A percentile compares a stretch with the other conserved stretches of the same genome.
Evolutionary conservation across 495 filamentous ascomycete genomes (phyloP).

Genomic region (Penicillium bialowiezense): DNA sequence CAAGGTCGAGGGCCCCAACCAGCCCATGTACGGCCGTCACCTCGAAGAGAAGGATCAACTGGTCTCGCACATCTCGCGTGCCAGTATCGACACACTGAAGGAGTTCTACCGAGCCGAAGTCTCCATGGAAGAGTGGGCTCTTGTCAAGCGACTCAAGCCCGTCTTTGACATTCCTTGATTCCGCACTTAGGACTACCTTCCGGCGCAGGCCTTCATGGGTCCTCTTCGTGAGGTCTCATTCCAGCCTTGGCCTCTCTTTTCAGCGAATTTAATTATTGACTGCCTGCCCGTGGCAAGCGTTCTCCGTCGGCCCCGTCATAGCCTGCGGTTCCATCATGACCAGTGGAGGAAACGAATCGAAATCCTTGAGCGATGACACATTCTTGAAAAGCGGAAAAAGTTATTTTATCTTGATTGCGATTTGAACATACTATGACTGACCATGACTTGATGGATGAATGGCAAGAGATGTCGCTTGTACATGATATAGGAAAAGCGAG

Average conservation of each 20-base stretch:
- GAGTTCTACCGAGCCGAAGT: constrained; percentile 92
- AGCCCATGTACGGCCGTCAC: constrained; percentile 92
- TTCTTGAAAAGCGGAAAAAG: constrained; percentile 22
- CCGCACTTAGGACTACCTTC: not conserved
- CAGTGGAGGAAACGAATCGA: constrained; percentile 3
- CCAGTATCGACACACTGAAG: constrained; percentile 92
- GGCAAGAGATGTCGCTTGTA: constrained; percentile 28
- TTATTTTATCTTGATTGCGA: constrained; percentile 23
- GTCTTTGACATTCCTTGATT: constrained; percentile 82
- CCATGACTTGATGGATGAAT: constrained; percentile 28
- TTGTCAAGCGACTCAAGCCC: constrained; percentile 90
- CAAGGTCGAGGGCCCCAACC: constrained; percentile 95
- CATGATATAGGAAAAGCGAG: constrained; percentile 27
- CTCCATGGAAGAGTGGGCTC: constrained; percentile 86
- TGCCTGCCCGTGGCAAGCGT: constrained; percentile 5
- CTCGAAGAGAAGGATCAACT: constrained; percentile 90
- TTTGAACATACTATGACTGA: constrained; percentile 34
- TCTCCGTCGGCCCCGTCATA: constrained; percentile 3
- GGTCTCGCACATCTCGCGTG: constrained; percentile 81
- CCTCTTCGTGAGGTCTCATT: not conserved
- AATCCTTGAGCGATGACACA: constrained; percentile 14
- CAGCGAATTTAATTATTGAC: constrained; percentile 1
- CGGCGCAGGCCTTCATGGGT: not conserved
- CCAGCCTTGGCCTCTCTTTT: constrained; percentile 2
- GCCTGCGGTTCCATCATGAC: constrained; percentile 2